phyloP scores from a whole-genome alignment of 345 rosid genomes.

The Gossypium thurberi region DNA sequence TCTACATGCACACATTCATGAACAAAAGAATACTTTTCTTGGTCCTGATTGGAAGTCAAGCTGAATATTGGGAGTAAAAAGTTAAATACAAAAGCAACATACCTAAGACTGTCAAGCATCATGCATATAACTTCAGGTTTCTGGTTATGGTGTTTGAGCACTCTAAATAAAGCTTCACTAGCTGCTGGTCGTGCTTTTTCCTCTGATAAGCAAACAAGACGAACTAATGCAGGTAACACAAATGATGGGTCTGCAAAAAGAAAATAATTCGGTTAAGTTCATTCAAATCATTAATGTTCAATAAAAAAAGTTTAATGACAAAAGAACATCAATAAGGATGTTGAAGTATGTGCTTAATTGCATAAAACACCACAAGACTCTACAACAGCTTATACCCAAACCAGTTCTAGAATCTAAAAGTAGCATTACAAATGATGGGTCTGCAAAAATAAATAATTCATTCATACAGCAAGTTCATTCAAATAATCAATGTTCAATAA shows the following conservation, averaged over 20 bases:
- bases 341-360: background rate
- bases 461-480: background rate
- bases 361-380: background rate
- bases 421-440: slow-evolving; percentile 51
- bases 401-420: background rate
- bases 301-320: background rate
- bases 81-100: slow-evolving; percentile 16
- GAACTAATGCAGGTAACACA: slow-evolving; percentile 56
- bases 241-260: slow-evolving; percentile 58
- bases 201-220: slow-evolving; percentile 48
- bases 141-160: slow-evolving; percentile 55
- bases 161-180: slow-evolving; percentile 41
- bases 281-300: slow-evolving; percentile 8
- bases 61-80: background rate
- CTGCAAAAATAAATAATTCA: slow-evolving; percentile 35
- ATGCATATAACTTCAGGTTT: slow-evolving; percentile 57
- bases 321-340: background rate
- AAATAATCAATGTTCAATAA: slow-evolving; percentile 10
- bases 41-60: background rate
- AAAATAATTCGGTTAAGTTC: background rate
- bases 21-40: background rate
- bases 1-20: background rate
- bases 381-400: background rate
- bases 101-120: slow-evolving; percentile 82
- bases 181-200: slow-evolving; percentile 38